Evolutionary conservation across 768 basidiomycete species (phyloP), one percentile per base, ranked within the genome.

Genomic region (Calvatia gigantea): DNA sequence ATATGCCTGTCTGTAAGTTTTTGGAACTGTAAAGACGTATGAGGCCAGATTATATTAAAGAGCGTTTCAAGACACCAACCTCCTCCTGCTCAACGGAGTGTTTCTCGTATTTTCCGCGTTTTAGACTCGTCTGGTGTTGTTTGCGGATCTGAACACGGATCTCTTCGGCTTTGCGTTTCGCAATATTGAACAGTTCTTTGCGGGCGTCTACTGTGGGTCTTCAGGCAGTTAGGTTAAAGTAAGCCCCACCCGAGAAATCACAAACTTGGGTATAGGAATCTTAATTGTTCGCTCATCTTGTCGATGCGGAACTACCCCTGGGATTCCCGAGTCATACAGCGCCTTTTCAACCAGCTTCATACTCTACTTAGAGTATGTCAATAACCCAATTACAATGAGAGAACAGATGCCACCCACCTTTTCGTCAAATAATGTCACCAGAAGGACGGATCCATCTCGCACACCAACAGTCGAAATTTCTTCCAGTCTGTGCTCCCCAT

Each of bases 391-490:
- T 31, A 56, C n/a, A n/a, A 33, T 14, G 9, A 50, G 14, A 21
- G 29, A 6, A 33, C 15, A 44, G 27, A 15, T 14, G 23, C 31
- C 21, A 54, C 83, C 74, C 67, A 93, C 91, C 65, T 82, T 73
- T 65, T 90, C 87, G 51, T 93, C 87, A 62, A 90, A 92, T 28
- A 90, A 75, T 3, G 88, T 90, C 9, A 94, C 75, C 23, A 93
- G 60, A 54, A 94, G 70, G 51, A 80, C 78, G 5, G 86, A 80
- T 0, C 91, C 91, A 50, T 94, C 89, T 58, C 85, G 75, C 35
- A 94, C 83, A 6, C 91, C 91, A 17, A 94, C 81, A 0, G 91
- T 91, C 1, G 91, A 86, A 23, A 93, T 65, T 51, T 91, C 86
- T 38, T 91, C 85, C 33, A 94, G 68, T 41, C 68, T 74, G 41